Percentiles rank a stretch among this genome's conserved stretches.
Evolutionary conservation across 2,329 filamentous ascomycete genomes (phyloP).

Genomic region (Camptophora hylomeconis): DNA sequence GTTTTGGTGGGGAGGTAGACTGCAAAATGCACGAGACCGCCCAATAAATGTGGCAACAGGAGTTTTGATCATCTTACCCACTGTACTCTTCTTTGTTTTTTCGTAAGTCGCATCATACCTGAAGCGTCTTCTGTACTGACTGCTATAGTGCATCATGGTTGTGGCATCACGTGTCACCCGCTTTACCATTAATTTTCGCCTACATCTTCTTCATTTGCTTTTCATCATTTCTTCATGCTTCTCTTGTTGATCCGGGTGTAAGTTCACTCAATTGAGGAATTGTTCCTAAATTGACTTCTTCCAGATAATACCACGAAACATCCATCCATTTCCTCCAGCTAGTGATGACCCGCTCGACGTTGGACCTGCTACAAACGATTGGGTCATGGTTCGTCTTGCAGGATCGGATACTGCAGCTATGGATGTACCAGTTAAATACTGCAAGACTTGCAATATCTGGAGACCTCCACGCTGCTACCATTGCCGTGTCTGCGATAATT

Average conservation of each 20-base stretch:
- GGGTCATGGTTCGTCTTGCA: conserved; percentile 78
- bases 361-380: conserved; percentile 79
- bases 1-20: conserved; percentile 73
- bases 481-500: conserved; percentile 93
- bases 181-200: conserved; percentile 76
- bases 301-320: conserved; percentile 84
- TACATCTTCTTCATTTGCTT: conserved; percentile 86
- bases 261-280: conserved; percentile 27
- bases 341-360: conserved; percentile 69
- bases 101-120: conserved; percentile 38
- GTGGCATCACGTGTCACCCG: conserved; percentile 76
- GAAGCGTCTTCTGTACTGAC: conserved; percentile 11
- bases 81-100: conserved; percentile 70
- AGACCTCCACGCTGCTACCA: conserved; percentile 90
- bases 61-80: conserved; percentile 64
- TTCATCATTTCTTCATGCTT: conserved; percentile 89
- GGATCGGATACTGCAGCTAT: conserved; percentile 68
- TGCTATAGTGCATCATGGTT: conserved; percentile 55
- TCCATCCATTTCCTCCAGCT: conserved; percentile 72
- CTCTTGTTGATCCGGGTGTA: conserved; percentile 83
- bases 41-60: conserved; percentile 85
- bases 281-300: conserved; percentile 6
- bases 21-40: conserved; percentile 76
- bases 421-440: conserved; percentile 97
- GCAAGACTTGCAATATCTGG: conserved; percentile 96